phyloP scores from a whole-genome alignment of 2,329 filamentous ascomycete species.

The Hortaea werneckii region DNA sequence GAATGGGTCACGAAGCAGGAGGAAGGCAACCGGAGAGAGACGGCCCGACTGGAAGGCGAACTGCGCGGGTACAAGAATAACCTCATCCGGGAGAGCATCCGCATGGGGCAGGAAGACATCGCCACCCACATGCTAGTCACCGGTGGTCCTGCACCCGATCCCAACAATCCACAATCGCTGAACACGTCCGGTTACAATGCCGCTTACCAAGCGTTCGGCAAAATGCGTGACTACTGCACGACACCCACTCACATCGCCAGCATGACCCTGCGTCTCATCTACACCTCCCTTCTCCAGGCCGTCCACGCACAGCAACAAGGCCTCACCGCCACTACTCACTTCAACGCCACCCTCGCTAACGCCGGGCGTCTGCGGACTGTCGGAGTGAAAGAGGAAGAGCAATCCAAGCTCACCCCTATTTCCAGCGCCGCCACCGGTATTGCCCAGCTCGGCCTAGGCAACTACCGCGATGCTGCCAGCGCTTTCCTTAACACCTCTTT shows the following conservation, averaged over 20 bases:
- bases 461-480: conserved; percentile 58
- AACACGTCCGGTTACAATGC: conserved; percentile 45
- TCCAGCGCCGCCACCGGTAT: conserved; percentile 53
- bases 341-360: conserved; percentile 51
- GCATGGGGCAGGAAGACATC: conserved; percentile 86
- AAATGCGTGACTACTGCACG: conserved; percentile 86
- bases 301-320: conserved; percentile 32
- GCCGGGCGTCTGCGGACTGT: conserved; percentile 38
- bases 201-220: conserved; percentile 67
- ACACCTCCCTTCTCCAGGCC: conserved; percentile 73
- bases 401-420: conserved; percentile 51
- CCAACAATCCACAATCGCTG: conserved; percentile 10
- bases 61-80: conserved; percentile 94
- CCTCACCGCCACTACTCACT: conserved; percentile 22
- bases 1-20: conserved; percentile 65
- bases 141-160: conserved; percentile 40
- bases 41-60: conserved; percentile 68
- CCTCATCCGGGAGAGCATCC: conserved; percentile 89
- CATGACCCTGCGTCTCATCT: conserved; percentile 68
- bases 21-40: conserved; percentile 58
- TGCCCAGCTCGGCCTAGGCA: conserved; percentile 45
- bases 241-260: conserved; percentile 74
- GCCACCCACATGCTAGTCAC: conserved; percentile 72
- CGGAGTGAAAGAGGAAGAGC: conserved; percentile 46
- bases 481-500: conserved; percentile 58